phyloP scores from a whole-genome alignment of 2,329 filamentous ascomycete genomes.

The Alternaria longipes region DNA sequence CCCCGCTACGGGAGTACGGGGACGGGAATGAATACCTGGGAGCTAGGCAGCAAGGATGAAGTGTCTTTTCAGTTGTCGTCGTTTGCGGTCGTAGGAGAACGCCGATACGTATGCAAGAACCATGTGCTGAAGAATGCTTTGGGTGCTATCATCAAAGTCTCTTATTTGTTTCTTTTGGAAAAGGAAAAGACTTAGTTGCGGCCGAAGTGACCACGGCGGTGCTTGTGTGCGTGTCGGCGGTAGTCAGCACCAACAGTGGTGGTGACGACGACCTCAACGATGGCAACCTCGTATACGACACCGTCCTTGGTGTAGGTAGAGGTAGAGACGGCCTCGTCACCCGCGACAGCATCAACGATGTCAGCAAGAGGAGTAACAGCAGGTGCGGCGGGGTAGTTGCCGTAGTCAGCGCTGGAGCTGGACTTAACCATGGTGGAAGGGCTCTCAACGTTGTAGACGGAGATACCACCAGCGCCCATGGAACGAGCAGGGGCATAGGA shows the following conservation, averaged over 20 bases:
- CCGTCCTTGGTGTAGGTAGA: slow-evolving; percentile 55
- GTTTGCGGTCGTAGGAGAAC: slow-evolving; percentile 2
- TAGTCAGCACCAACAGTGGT: slow-evolving; percentile 48
- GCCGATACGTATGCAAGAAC: slow-evolving; percentile 2
- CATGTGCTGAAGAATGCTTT: slow-evolving; percentile 1
- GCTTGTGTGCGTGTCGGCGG: slow-evolving; percentile 34
- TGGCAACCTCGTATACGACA: slow-evolving; percentile 56
- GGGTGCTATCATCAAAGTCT: slow-evolving; percentile 3
- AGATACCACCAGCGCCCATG: slow-evolving; percentile 47
- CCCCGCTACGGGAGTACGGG: neutral
- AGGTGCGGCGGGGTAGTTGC: neutral
- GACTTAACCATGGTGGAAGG: slow-evolving; percentile 12
- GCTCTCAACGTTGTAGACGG: slow-evolving; percentile 38
- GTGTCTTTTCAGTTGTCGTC: neutral
- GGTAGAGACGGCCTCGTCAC: slow-evolving; percentile 47
- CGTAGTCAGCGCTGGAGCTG: slow-evolving; percentile 8
- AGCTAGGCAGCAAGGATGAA: slow-evolving; percentile 5
- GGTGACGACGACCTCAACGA: slow-evolving; percentile 55
- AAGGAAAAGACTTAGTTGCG: slow-evolving; percentile 7
- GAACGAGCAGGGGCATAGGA: slow-evolving; percentile 44
- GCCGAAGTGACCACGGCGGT: slow-evolving; percentile 31
- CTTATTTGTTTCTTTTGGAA: slow-evolving; percentile 1
- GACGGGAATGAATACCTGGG: neutral
- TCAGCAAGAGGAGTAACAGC: slow-evolving; percentile 35
- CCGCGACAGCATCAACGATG: slow-evolving; percentile 11